Evolutionary conservation across 73 alveolate genomes (phyloP).

Genomic region (Effrenium voratum): DNA sequence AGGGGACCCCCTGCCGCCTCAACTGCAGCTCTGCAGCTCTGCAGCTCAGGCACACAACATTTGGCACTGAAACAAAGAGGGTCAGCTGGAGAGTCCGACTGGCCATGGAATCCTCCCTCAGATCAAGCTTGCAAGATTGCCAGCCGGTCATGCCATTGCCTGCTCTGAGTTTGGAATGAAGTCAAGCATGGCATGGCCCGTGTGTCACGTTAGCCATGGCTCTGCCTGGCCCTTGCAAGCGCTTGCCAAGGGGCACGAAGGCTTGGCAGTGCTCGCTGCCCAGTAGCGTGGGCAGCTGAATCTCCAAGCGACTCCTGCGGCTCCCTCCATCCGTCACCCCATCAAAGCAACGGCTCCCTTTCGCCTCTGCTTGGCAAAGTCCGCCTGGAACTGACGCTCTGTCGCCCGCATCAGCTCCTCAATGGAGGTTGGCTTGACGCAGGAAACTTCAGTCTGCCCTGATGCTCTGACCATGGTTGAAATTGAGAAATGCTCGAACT

Average conservation of each 20-base stretch:
- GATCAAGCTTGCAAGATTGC: not conserved
- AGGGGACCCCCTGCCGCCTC: too few species aligned
- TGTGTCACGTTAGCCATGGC: not conserved
- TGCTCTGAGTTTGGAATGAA: too few species aligned
- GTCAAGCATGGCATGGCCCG: too few species aligned
- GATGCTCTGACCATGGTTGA: too few species aligned
- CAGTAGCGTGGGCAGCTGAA: conserved; percentile 42
- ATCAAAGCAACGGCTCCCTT: not conserved
- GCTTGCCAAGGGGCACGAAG: conserved; percentile 27
- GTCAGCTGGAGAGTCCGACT: conserved; percentile 38
- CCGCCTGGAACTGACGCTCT: not conserved
- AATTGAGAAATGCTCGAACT: too few species aligned
- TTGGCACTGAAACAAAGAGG: conserved; percentile 38
- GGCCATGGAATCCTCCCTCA: conserved; percentile 43
- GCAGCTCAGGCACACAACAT: not conserved
- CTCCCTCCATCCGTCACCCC: not conserved
- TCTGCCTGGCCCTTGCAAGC: not conserved
- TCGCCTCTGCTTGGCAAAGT: not conserved
- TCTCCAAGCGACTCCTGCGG: conserved; percentile 24
- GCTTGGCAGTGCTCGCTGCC: conserved; percentile 44
- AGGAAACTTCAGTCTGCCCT: too few species aligned
- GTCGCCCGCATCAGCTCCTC: not conserved
- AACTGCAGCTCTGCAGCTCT: too few species aligned
- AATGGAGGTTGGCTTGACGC: too few species aligned
- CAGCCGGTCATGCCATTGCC: not conserved